Percentiles rank a stretch among this genome's conserved stretches.
Conservation (phyloP, 805 yeast genomes). For the Wickerhamiella domercqiae region DNA sequence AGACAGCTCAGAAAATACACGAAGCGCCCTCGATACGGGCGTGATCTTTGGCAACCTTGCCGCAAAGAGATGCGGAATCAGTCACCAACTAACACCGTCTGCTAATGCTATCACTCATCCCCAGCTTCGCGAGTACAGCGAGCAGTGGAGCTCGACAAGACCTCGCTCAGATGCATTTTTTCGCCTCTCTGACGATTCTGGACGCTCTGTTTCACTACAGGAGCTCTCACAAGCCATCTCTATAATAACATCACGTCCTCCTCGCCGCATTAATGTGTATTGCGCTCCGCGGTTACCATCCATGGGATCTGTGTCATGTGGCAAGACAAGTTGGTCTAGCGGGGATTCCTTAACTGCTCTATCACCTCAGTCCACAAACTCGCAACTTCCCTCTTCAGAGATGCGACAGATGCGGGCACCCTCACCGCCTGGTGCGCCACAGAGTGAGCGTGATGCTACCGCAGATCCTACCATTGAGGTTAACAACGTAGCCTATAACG, state of each 20-base stretch:
- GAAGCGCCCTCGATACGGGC: conserved; percentile 1
- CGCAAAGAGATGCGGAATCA: conserved; percentile 4
- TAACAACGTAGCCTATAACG: neutral
- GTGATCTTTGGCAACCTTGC: neutral
- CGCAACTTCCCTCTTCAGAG: conserved; percentile 8
- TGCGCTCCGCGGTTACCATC: conserved; percentile 13
- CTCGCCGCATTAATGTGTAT: conserved; percentile 15
- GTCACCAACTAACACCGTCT: neutral
- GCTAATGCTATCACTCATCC: conserved; percentile 1
- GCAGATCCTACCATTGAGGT: neutral
- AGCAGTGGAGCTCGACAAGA: conserved; percentile 11
- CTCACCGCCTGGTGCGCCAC: conserved; percentile 3
- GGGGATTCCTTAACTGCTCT: conserved; percentile 4
- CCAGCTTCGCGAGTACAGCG: neutral
- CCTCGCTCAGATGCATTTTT: conserved; percentile 12
- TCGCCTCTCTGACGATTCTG: conserved; percentile 11
- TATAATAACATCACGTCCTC: conserved; percentile 15
- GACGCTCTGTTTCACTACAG: neutral
- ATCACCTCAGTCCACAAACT: neutral
- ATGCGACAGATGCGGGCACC: conserved; percentile 8
- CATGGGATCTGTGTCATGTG: neutral
- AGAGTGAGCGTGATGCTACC: neutral
- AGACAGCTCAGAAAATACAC: too few species aligned
- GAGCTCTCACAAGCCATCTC: conserved; percentile 12
- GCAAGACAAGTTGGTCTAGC: conserved; percentile 11